Evolutionary conservation across 345 rosid species (phyloP), one percentile per base, ranked within the genome.

Genomic region (Viola odorata): DNA sequence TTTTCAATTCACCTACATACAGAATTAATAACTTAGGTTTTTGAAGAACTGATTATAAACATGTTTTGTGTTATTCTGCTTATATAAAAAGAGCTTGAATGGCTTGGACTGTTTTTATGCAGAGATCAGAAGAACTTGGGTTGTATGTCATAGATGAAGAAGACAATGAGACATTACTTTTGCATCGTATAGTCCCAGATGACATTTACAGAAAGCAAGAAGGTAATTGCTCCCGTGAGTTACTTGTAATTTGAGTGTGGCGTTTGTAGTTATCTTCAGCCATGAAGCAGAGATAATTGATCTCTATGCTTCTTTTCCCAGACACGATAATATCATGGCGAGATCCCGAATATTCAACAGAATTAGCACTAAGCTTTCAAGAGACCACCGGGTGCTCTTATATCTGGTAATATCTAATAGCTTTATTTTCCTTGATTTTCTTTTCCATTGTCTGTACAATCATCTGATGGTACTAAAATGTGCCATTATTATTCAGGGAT

Each of bases 301-400:
- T 57, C 2, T 16, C 1, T 59, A 40, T 39, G 8, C 39, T 56
- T 56, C 60, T 41, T 67, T 66, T 55, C 67, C 54, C 82, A 95
- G 99, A 91, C 74, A 91, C 92, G 45, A 95, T 95, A 62, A 95
- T 95, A 73, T 87, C 98, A 15, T 95, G 97, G 99, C 86, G 92
- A 84, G 97, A 95, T 69, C 91, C 95, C 9, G 99, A 91, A 41
- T 82, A 67, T 61, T 79, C 87, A 60, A 82, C 95, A 12, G 99
- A 95, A 75, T 72, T 95, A 77, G 99, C 99, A 39, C 84, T 91
- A 68, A 91, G 99, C 76, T 95, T 95, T 75, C 97, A 95, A 75
- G 99, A 95, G 79, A 79, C 85, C 45, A 76, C 87, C 5, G 97
- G 99, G 52, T 95, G 99, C 79, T 80, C 98, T 48, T 95, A 85